Evolutionary conservation across 768 basidiomycete species (phyloP).

Genomic region (Phylloporus scabripes): DNA sequence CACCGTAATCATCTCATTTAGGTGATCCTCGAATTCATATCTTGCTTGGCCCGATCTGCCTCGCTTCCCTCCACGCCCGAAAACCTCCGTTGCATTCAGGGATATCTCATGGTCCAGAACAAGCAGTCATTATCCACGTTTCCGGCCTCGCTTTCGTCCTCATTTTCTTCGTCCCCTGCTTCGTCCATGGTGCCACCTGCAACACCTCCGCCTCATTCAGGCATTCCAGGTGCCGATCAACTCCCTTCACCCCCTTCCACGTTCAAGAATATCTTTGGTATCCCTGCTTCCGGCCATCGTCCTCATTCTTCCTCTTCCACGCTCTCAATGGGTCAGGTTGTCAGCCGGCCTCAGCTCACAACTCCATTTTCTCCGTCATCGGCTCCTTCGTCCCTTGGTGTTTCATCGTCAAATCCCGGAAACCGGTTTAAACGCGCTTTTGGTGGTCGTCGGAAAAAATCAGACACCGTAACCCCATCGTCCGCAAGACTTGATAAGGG

Average conservation of each 20-base stretch:
- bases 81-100: conserved; percentile 18
- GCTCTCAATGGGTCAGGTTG: conserved; percentile 31
- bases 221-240: conserved; percentile 41
- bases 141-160: conserved; percentile 38
- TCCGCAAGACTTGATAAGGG: conserved; percentile 20
- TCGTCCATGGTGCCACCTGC: conserved; percentile 38
- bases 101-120: conserved; percentile 30
- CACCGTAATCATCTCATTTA: conserved; percentile 26
- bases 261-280: conserved; percentile 29
- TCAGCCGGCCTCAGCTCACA: conserved; percentile 29
- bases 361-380: conserved; percentile 25
- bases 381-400: conserved; percentile 19
- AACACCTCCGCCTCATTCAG: conserved; percentile 35
- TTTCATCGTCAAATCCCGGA: conserved; percentile 20
- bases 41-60: conserved; percentile 20
- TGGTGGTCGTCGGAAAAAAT: conserved; percentile 31
- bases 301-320: conserved; percentile 24
- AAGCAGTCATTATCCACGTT: conserved; percentile 37
- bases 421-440: conserved; percentile 29
- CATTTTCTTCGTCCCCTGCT: conserved; percentile 40
- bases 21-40: conserved; percentile 27
- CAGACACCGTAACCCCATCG: conserved; percentile 17
- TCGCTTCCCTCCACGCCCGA: conserved; percentile 13
- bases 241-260: conserved; percentile 32
- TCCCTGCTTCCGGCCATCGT: conserved; percentile 21